Conservation (phyloP, 257 asterid species). For the Cynanchum wilfordii region DNA sequence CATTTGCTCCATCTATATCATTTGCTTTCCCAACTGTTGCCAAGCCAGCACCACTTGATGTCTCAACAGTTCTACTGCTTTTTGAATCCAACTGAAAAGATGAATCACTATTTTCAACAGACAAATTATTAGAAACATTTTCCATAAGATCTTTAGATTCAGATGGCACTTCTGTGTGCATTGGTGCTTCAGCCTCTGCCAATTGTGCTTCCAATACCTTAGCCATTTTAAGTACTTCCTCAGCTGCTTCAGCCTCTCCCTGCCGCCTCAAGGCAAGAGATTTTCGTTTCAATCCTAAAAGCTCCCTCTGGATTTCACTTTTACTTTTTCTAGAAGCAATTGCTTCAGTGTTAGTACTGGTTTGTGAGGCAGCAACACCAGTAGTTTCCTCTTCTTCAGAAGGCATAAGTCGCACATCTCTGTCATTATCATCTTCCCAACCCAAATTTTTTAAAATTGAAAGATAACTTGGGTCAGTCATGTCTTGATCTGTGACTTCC, state of each 20-base stretch:
- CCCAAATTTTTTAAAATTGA: constrained; percentile 79
- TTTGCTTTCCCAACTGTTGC: constrained; percentile 5
- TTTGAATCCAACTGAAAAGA: constrained; percentile 23
- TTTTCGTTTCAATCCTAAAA: constrained; percentile 72
- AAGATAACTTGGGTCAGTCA: constrained; percentile 77
- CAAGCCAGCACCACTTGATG: not conserved
- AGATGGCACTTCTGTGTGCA: constrained; percentile 23
- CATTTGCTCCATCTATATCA: constrained; percentile 24
- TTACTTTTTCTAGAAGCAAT: constrained; percentile 46
- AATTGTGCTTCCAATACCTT: constrained; percentile 54
- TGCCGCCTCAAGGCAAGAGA: constrained; percentile 74
- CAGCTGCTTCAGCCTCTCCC: constrained; percentile 76
- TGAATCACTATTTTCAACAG: constrained; percentile 19
- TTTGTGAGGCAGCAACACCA: constrained; percentile 25
- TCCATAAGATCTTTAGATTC: constrained; percentile 23
- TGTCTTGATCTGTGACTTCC: constrained; percentile 81
- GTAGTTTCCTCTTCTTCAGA: constrained; percentile 20
- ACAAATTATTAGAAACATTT: constrained; percentile 9
- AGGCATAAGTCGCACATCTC: constrained; percentile 13
- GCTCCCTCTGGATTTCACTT: constrained; percentile 79
- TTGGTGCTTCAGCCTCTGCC: constrained; percentile 52
- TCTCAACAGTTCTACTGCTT: constrained; percentile 16
- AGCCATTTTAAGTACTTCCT: constrained; percentile 65
- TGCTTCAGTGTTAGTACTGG: constrained; percentile 18
- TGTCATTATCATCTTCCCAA: constrained; percentile 66